These are phyloP conservation scores for Penicillium cinerascens DNA, from an alignment of 495 filamentous ascomycete genomes.

Conservation along the genomic window DNA sequence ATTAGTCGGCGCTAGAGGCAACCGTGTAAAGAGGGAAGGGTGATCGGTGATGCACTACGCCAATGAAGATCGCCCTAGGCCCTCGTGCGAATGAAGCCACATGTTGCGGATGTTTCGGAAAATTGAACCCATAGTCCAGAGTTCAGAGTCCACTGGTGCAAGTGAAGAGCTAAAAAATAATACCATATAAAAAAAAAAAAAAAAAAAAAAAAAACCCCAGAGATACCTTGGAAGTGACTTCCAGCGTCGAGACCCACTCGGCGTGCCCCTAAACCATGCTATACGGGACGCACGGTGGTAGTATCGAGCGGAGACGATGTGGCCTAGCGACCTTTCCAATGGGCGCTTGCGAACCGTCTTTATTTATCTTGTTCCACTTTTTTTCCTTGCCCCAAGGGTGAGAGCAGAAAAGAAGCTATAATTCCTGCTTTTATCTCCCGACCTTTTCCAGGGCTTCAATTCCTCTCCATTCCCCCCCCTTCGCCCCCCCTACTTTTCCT, in stretches of 20 bases:
- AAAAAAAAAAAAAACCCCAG: background rate
- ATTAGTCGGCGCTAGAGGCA: background rate
- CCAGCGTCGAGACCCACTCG: constrained; percentile 8
- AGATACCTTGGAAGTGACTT: constrained; percentile 7
- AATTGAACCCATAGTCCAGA: background rate
- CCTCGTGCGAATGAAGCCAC: constrained; percentile 14
- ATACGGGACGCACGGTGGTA: constrained; percentile 24
- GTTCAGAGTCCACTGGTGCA: background rate
- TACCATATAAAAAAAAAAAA: constrained; percentile 3
- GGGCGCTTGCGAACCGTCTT: constrained; percentile 19
- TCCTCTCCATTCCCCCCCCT: background rate
- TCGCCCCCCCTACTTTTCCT: background rate
- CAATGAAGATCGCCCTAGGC: constrained; percentile 14
- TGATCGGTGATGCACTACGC: background rate
- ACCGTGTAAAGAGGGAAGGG: background rate
- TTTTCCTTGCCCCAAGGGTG: too few relatives aligned
- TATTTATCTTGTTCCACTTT: constrained; percentile 24
- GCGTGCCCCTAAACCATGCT: constrained; percentile 13
- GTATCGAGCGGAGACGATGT: constrained; percentile 21
- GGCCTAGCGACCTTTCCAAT: constrained; percentile 2
- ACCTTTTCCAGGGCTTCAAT: constrained; percentile 4
- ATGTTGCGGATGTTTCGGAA: constrained; percentile 17
- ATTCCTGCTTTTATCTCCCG: constrained; percentile 3
- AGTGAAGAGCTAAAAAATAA: background rate
- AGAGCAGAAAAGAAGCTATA: background rate